These are phyloP conservation scores for Penicillium goetzii DNA, from an alignment of 495 filamentous ascomycete species.

Conservation along the genomic window DNA sequence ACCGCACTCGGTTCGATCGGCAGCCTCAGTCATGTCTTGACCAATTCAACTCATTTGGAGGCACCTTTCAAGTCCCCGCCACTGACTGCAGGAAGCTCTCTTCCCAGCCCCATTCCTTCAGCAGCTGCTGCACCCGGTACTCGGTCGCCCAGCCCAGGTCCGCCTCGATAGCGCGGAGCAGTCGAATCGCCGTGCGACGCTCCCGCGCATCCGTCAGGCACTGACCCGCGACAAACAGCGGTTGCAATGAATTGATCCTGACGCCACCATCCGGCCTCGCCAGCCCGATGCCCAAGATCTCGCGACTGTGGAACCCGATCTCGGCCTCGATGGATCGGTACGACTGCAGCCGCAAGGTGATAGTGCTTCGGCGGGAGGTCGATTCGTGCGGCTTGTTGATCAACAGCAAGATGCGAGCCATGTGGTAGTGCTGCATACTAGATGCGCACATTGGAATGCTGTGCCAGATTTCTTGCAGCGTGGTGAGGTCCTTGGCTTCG, in stretches of 20 bases:
- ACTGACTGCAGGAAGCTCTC: constrained; percentile 26
- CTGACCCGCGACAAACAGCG: constrained; percentile 64
- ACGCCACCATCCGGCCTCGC: constrained; percentile 58
- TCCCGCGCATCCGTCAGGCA: constrained; percentile 57
- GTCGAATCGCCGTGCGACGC: constrained; percentile 52
- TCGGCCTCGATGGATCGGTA: constrained; percentile 58
- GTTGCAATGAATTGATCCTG: constrained; percentile 62
- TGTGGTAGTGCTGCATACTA: constrained; percentile 68
- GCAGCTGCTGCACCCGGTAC: constrained; percentile 59
- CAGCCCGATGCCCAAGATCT: constrained; percentile 61
- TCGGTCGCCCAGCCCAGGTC: constrained; percentile 68
- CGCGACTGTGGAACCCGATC: constrained; percentile 59
- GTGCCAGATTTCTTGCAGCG: constrained; percentile 64
- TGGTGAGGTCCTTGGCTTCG: constrained; percentile 36
- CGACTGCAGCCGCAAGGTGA: constrained; percentile 54
- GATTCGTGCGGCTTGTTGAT: constrained; percentile 65
- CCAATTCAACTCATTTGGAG: background rate
- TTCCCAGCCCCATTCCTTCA: constrained; percentile 60
- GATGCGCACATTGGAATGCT: constrained; percentile 65
- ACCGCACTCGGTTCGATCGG: background rate
- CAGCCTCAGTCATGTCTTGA: background rate
- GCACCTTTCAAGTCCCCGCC: constrained; percentile 16
- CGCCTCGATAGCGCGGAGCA: constrained; percentile 59
- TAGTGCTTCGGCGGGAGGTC: constrained; percentile 52
- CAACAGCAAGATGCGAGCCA: constrained; percentile 63